Evolutionary conservation across 345 rosid species (phyloP).

Genomic region (Acer campestre): DNA sequence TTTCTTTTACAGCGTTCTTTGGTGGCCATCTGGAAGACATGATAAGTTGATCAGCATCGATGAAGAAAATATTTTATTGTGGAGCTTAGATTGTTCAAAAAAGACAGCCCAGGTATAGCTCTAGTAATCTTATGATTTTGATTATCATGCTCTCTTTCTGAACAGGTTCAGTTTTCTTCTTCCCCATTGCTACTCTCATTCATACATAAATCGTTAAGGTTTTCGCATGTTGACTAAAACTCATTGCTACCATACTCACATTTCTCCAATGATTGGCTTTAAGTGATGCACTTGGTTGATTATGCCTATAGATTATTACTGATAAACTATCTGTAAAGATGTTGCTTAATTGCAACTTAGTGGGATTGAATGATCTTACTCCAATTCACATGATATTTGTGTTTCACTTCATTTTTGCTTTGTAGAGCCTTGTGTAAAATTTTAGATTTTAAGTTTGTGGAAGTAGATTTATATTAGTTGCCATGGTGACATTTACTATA

Average conservation of each 20-base stretch:
- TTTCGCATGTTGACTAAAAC: neutral
- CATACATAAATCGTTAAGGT: neutral
- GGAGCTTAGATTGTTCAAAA: conserved; percentile 78
- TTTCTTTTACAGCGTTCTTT: conserved; percentile 52
- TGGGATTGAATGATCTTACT: neutral
- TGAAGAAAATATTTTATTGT: conserved; percentile 67
- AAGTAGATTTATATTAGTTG: conserved; percentile 3
- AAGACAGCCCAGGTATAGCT: conserved; percentile 71
- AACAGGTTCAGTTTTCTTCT: neutral
- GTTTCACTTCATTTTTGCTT: neutral
- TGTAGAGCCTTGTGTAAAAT: neutral
- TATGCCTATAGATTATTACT: neutral
- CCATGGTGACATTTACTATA: neutral
- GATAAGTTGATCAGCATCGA: conserved; percentile 89
- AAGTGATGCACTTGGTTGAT: no score
- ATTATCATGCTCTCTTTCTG: neutral
- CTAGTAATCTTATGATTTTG: neutral
- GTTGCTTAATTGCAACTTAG: neutral
- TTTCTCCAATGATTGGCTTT: no score
- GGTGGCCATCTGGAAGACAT: conserved; percentile 90
- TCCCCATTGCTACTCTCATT: no score
- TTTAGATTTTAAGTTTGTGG: neutral
- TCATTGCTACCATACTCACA: no score
- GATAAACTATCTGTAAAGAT: neutral
- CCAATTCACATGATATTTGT: neutral